These are phyloP conservation scores for Stentor roeselii DNA, from an alignment of 73 alveolate species.

Conservation along the genomic window DNA sequence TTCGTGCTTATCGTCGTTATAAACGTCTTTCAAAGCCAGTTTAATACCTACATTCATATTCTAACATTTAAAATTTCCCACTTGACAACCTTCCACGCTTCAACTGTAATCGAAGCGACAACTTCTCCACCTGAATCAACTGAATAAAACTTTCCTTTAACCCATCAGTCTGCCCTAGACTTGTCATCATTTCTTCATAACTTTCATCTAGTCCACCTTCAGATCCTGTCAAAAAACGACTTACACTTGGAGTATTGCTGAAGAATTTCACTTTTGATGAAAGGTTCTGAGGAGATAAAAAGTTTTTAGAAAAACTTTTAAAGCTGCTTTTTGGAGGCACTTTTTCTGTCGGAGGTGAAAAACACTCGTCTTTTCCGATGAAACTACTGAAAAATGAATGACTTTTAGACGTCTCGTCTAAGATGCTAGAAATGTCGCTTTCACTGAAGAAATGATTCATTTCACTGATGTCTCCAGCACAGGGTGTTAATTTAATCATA, in stretches of 20 bases:
- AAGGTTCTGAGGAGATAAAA: not conserved
- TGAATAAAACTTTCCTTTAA: not conserved
- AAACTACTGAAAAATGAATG: not conserved
- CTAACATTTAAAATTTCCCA: not conserved
- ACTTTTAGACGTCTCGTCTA: not conserved
- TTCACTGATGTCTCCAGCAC: not conserved
- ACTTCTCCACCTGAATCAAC: not conserved
- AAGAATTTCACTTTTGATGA: not conserved
- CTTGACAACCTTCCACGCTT: not conserved
- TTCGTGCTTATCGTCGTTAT: slow-evolving; percentile 9
- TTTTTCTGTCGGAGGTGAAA: not conserved
- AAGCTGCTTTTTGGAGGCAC: not conserved
- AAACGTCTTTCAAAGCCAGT: not conserved
- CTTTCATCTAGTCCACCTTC: not conserved
- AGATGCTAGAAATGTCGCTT: not conserved
- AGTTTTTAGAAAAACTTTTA: too few relatives aligned
- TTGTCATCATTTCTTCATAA: not conserved
- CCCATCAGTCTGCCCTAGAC: not conserved
- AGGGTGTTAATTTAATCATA: not conserved
- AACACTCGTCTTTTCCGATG: not conserved
- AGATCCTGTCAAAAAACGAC: not conserved
- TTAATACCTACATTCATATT: too few relatives aligned
- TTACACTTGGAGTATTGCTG: not conserved
- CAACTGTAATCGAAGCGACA: not conserved
- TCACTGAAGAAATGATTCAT: not conserved